phyloP scores from a whole-genome alignment of 2,329 filamentous ascomycete genomes.

The Phaeosphaeria sp. region DNA sequence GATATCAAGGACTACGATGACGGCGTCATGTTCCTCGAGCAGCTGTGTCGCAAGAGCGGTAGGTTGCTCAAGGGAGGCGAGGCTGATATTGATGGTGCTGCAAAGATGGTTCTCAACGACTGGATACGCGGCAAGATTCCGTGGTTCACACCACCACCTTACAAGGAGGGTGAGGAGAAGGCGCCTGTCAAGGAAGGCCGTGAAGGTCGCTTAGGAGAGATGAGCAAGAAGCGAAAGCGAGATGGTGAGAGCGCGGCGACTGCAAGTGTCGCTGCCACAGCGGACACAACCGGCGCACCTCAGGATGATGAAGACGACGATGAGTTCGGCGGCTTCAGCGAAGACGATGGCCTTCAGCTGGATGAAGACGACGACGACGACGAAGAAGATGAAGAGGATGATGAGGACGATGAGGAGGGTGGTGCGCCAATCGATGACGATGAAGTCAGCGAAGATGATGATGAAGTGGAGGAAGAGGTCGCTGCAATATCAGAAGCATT shows the following conservation, averaged over 20 bases:
- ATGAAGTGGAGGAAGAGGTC: constrained; percentile 41
- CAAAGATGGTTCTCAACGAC: constrained; percentile 96
- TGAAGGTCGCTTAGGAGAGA: constrained; percentile 82
- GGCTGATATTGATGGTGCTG: constrained; percentile 90
- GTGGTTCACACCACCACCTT: constrained; percentile 88
- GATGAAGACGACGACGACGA: constrained; percentile 28
- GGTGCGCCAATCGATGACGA: constrained; percentile 15
- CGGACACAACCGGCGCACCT: constrained; percentile 16
- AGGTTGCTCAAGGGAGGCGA: constrained; percentile 90
- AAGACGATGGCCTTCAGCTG: constrained; percentile 25
- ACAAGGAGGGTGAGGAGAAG: constrained; percentile 44
- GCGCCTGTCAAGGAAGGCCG: constrained; percentile 62
- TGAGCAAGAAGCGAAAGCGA: constrained; percentile 77
- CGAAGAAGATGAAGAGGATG: constrained; percentile 28
- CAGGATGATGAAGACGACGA: constrained; percentile 29
- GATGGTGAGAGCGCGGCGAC: constrained; percentile 42
- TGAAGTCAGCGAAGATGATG: constrained; percentile 36
- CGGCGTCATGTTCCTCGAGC: constrained; percentile 82
- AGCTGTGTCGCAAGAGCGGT: constrained; percentile 85
- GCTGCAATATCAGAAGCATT: constrained; percentile 44
- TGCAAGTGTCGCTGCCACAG: constrained; percentile 25
- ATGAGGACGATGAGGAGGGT: constrained; percentile 24
- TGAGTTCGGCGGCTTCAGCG: constrained; percentile 45
- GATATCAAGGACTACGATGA: constrained; percentile 78
- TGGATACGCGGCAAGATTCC: constrained; percentile 94